A percentile compares a stretch with the other conserved stretches of the same genome.
These are phyloP conservation scores for Fusarium foetens DNA, from an alignment of 2,329 filamentous ascomycete genomes.

Conservation along the genomic window DNA sequence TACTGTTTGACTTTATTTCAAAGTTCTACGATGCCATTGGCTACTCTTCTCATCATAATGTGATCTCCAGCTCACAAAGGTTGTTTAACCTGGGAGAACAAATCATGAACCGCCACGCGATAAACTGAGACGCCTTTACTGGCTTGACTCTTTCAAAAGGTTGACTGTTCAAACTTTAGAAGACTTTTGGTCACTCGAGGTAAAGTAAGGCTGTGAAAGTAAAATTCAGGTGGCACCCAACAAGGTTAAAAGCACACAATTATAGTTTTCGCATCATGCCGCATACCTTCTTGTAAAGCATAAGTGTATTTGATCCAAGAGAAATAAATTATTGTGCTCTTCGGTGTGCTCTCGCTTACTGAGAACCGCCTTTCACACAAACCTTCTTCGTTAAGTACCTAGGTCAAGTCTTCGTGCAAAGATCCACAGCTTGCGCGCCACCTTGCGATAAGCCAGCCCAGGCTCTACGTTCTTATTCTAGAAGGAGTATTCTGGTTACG, in stretches of 20 bases:
- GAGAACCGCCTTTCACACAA: not conserved
- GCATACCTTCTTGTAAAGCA: not conserved
- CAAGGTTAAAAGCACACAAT: fast-evolving
- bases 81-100: not conserved
- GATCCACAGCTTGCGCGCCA: not conserved
- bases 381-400: not conserved
- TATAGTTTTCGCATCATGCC: no score
- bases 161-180: not conserved
- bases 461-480: fast-evolving
- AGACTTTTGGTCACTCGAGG: not conserved
- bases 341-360: not conserved
- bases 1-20: not conserved
- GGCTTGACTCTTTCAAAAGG: no score
- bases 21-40: not conserved
- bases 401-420: not conserved
- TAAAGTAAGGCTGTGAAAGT: fast-evolving
- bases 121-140: no score
- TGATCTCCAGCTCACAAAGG: not conserved
- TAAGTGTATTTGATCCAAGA: fast-evolving
- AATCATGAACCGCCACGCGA: no score
- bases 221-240: not conserved
- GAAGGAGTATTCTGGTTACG: fast-evolving
- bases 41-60: not conserved
- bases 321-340: not conserved
- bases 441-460: no score